These are phyloP conservation scores for Sindora glabra DNA, from an alignment of 306 rosid species.

Conservation along the genomic window DNA sequence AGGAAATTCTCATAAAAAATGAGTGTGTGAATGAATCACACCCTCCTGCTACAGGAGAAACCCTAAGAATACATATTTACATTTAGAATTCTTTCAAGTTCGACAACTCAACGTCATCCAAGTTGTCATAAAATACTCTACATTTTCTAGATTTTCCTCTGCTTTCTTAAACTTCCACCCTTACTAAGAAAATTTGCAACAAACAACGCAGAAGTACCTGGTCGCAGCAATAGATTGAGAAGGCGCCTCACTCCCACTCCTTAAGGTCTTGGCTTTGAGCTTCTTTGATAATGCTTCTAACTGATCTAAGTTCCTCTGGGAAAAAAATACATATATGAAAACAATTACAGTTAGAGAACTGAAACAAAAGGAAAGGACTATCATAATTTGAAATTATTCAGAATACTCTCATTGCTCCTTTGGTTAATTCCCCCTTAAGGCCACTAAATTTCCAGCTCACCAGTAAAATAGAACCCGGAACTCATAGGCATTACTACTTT, in stretches of 20 bases:
- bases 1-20: background rate
- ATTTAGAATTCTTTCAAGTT: background rate
- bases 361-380: too few relatives aligned
- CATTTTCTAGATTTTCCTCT: background rate
- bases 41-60: too few relatives aligned
- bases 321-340: constrained; percentile 15
- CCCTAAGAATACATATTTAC: too few relatives aligned
- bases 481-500: too few relatives aligned
- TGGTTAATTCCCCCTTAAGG: too few relatives aligned
- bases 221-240: constrained; percentile 96
- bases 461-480: background rate
- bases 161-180: background rate
- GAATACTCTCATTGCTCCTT: too few relatives aligned
- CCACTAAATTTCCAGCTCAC: too few relatives aligned
- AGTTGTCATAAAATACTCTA: background rate
- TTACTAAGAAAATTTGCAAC: background rate
- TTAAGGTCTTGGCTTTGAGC: constrained; percentile 83
- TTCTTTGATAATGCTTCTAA: constrained; percentile 88
- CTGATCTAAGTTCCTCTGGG: constrained; percentile 97
- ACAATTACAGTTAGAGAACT: background rate
- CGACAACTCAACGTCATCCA: background rate
- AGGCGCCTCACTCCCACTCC: constrained; percentile 88
- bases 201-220: constrained; percentile 47
- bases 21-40: too few relatives aligned
- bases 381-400: too few relatives aligned